Percentiles rank a stretch among this genome's conserved stretches.
Conservation (phyloP, 192 early-diverging fungal species). For the Rhizophagus prolifer region DNA sequence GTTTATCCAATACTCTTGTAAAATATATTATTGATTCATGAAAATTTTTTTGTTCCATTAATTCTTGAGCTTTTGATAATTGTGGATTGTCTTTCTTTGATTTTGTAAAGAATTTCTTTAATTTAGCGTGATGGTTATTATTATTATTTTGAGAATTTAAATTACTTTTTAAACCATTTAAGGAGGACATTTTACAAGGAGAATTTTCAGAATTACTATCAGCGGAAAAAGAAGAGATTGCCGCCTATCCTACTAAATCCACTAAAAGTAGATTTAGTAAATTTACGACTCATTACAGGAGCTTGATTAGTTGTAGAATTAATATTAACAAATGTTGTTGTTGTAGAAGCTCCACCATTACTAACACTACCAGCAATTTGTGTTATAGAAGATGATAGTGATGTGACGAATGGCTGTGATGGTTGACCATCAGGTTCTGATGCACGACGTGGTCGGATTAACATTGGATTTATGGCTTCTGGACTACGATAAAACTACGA, state of each 20-base stretch:
- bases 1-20: neutral
- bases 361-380: neutral
- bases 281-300: neutral
- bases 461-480: neutral
- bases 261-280: neutral
- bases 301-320: neutral
- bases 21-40: neutral
- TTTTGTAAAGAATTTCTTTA: neutral
- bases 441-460: neutral
- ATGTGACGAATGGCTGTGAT: neutral
- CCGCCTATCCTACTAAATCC: too few species aligned
- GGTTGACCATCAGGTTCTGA: neutral
- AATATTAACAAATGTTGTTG: neutral
- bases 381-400: neutral
- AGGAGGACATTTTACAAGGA: neutral
- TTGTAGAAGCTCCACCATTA: neutral
- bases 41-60: neutral
- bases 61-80: neutral
- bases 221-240: neutral
- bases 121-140: neutral
- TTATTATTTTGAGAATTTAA: neutral
- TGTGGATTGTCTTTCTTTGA: neutral
- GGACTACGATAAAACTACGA: neutral
- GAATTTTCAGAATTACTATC: neutral
- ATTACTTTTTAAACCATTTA: neutral